A percentile compares a stretch with the other conserved stretches of the same genome.
Evolutionary conservation across 73 alveolate species (phyloP).

Genomic region (Stentor coeruleus): DNA sequence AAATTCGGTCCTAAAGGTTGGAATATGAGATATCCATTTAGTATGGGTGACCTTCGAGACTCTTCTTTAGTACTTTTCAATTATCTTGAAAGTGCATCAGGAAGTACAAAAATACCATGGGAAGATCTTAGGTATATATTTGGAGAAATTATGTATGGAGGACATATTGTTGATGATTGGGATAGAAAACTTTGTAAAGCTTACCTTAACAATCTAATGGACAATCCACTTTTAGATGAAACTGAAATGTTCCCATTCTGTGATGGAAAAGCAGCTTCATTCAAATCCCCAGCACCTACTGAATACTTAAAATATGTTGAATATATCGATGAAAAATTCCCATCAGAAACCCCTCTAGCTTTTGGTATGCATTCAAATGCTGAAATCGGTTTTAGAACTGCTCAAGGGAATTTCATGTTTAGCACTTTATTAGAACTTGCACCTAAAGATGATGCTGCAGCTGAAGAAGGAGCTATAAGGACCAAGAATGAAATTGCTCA

Average conservation of each 20-base stretch:
- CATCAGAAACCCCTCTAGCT: constrained; percentile 97
- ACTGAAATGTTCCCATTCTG: constrained; percentile 99
- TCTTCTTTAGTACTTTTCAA: constrained; percentile 89
- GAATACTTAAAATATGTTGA: constrained; percentile 91
- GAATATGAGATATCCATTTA: constrained; percentile 99
- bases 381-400: constrained; percentile 98
- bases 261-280: constrained; percentile 92
- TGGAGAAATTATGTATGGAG: constrained; percentile 99
- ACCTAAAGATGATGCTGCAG: constrained; percentile 91
- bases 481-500: constrained; percentile 73
- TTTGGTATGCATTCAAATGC: constrained; percentile 99
- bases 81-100: constrained; percentile 44
- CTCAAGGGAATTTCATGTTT: constrained; percentile 85
- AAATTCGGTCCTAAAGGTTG: constrained; percentile 99
- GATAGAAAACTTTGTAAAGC: constrained; percentile 97
- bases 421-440: constrained; percentile 83
- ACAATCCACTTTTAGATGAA: constrained; percentile 97
- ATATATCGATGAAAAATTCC: constrained; percentile 92
- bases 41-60: constrained; percentile 99
- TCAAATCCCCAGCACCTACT: constrained; percentile 91
- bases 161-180: constrained; percentile 99
- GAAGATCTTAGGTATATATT: constrained; percentile 84
- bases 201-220: constrained; percentile 95
- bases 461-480: constrained; percentile 82
- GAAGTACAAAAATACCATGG: constrained; percentile 54